Conservation (phyloP, 202 grass and related monocot genomes). For the Setaria viridis region DNA sequence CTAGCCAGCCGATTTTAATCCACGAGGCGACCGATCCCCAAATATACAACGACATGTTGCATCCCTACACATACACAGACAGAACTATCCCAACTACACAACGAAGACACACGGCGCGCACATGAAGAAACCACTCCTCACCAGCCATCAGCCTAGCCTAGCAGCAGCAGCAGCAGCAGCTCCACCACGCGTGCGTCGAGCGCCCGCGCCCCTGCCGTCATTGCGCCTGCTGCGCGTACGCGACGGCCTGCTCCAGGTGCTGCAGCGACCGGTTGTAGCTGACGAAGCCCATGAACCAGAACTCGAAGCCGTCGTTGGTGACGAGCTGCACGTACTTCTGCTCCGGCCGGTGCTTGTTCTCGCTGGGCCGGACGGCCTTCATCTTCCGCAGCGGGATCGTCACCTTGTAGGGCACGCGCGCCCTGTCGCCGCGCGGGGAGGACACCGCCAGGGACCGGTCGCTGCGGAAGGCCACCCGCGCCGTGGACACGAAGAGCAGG, state of each 20-base stretch:
- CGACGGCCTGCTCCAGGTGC: constrained; percentile 68
- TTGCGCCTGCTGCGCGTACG: constrained; percentile 45
- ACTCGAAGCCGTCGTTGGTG: constrained; percentile 89
- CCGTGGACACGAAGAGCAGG: constrained; percentile 75
- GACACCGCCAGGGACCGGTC: constrained; percentile 55
- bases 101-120: background rate
- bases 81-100: constrained; percentile 12
- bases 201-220: constrained; percentile 16
- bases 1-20: background rate
- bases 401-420: constrained; percentile 77
- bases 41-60: constrained; percentile 55
- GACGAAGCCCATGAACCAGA: constrained; percentile 96
- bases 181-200: background rate
- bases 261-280: constrained; percentile 67
- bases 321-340: constrained; percentile 79
- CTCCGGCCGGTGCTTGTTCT: constrained; percentile 72
- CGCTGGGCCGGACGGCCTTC: constrained; percentile 50
- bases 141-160: background rate
- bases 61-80: constrained; percentile 37
- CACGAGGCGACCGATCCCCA: constrained; percentile 17
- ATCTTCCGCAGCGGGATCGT: constrained; percentile 76
- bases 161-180: background rate
- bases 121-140: constrained; percentile 5
- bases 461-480: constrained; percentile 77
- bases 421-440: constrained; percentile 36